Evolutionary conservation across 2,329 filamentous ascomycete species (phyloP).

Genomic region (Conoideocrella luteorostrata): DNA sequence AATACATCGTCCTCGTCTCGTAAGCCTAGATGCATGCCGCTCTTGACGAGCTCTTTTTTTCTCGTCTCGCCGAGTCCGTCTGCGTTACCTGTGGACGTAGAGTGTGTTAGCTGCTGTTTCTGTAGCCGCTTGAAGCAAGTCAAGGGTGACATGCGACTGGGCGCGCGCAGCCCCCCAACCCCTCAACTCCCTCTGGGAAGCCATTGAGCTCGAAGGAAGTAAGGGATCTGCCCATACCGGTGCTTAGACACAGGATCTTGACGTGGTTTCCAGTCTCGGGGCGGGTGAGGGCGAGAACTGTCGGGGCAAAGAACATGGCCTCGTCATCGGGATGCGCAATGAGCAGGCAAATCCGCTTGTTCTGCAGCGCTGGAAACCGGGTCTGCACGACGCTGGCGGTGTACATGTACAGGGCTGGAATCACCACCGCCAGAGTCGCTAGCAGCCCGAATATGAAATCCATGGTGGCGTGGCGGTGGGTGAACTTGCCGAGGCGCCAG

Average conservation of each 20-base stretch:
- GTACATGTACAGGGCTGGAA: slow-evolving; percentile 49
- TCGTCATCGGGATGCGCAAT: slow-evolving; percentile 98
- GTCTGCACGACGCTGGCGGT: slow-evolving; percentile 38
- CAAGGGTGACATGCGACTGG: slow-evolving; percentile 2
- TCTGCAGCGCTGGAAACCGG: slow-evolving; percentile 60
- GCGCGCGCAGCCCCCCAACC: no score
- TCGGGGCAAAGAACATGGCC: slow-evolving; percentile 98
- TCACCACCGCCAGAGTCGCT: slow-evolving; percentile 17
- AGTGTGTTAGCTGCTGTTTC: no score
- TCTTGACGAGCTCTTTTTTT: slow-evolving; percentile 76
- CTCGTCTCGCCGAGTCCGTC: slow-evolving; percentile 80
- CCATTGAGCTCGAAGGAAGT: not conserved
- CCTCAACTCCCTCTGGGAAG: no score
- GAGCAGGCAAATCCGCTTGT: slow-evolving; percentile 84
- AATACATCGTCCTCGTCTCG: slow-evolving; percentile 71
- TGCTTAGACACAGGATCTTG: slow-evolving; percentile 89
- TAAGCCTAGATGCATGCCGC: slow-evolving; percentile 70
- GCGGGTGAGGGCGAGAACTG: slow-evolving; percentile 74
- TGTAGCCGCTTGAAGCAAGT: not conserved
- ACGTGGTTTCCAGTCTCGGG: slow-evolving; percentile 81
- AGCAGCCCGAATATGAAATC: slow-evolving; percentile 7
- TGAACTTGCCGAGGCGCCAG: no score
- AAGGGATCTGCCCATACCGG: slow-evolving; percentile 42
- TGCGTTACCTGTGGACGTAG: slow-evolving; percentile 77
- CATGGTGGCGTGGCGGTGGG: slow-evolving; percentile 5